phyloP scores from a whole-genome alignment of 495 filamentous ascomycete genomes.

The Podospora pseudopauciseta region DNA sequence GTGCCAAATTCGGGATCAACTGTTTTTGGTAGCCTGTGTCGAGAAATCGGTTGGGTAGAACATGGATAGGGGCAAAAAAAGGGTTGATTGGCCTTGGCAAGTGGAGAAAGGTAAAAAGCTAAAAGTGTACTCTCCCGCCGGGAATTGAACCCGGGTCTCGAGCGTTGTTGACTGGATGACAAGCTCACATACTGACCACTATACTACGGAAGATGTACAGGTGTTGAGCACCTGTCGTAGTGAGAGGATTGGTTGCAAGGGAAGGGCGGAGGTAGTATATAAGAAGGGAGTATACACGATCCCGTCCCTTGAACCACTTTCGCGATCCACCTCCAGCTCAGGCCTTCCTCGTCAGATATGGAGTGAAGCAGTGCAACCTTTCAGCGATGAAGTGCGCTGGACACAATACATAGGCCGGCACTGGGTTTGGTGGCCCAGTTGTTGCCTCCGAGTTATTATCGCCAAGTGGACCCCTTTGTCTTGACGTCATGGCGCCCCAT shows the following conservation, averaged over 20 bases:
- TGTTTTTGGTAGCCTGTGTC: background rate
- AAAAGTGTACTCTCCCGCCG: slow-evolving; percentile 5
- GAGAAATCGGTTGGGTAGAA: background rate
- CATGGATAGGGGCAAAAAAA: background rate
- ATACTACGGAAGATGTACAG: slow-evolving; percentile 16
- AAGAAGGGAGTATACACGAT: too few species aligned
- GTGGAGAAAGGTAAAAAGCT: background rate
- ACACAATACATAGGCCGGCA: too few species aligned
- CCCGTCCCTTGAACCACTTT: too few species aligned
- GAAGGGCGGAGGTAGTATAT: background rate
- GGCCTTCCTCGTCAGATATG: too few species aligned
- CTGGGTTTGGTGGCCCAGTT: too few species aligned
- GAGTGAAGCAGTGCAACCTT: too few species aligned
- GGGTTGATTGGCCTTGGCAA: background rate
- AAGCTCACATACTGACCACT: slow-evolving; percentile 7
- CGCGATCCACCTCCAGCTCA: too few species aligned
- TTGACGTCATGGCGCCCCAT: slow-evolving; percentile 3
- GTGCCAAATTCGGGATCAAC: too few species aligned
- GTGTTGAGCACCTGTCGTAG: slow-evolving; percentile 20
- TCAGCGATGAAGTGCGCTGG: too few species aligned
- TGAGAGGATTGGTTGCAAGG: slow-evolving; percentile 5
- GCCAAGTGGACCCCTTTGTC: background rate
- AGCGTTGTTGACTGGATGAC: background rate
- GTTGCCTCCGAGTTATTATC: background rate
- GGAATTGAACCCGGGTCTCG: slow-evolving; percentile 7